Evolutionary conservation across 2,329 filamentous ascomycete species (phyloP).

Genomic region (Incumbomyces delicatus): DNA sequence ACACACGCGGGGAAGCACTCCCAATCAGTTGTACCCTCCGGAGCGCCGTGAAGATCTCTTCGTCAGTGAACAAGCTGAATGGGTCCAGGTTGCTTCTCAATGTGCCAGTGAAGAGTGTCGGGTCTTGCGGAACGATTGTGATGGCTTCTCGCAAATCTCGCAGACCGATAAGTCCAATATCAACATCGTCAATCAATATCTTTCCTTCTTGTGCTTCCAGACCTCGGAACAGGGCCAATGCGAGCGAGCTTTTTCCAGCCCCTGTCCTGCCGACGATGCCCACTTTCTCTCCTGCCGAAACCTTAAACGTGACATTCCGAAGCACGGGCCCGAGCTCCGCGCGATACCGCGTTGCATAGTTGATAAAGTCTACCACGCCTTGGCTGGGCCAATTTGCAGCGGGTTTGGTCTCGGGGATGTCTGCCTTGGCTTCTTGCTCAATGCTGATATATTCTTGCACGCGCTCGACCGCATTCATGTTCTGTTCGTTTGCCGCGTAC

Average conservation of each 20-base stretch:
- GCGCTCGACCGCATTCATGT: conserved; percentile 98
- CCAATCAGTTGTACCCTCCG: conserved; percentile 81
- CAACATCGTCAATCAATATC: conserved; percentile 83
- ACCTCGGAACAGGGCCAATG: conserved; percentile 84
- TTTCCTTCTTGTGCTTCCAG: conserved; percentile 83
- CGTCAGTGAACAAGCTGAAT: conserved; percentile 78
- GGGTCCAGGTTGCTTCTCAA: conserved; percentile 67
- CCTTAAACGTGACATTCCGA: conserved; percentile 73
- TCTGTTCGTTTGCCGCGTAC: conserved; percentile 93
- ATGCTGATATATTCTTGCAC: conserved; percentile 96
- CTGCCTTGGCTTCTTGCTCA: conserved; percentile 75
- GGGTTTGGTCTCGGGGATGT: conserved; percentile 71
- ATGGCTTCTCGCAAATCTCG: conserved; percentile 86
- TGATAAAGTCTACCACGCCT: conserved; percentile 76
- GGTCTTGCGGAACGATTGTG: conserved; percentile 96
- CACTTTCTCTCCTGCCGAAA: conserved; percentile 79
- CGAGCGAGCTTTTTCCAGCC: conserved; percentile 91
- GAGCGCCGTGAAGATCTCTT: conserved; percentile 78
- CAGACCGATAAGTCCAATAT: conserved; percentile 83
- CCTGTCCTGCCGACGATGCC: conserved; percentile 93
- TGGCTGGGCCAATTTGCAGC: conserved; percentile 72
- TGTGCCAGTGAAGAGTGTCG: conserved; percentile 23
- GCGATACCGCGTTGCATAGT: conserved; percentile 83
- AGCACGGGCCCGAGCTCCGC: conserved; percentile 80
- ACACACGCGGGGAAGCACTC: conserved; percentile 22